Evolutionary conservation across 208 protist genomes (phyloP).

Genomic region (Trichomonas gallinae): DNA sequence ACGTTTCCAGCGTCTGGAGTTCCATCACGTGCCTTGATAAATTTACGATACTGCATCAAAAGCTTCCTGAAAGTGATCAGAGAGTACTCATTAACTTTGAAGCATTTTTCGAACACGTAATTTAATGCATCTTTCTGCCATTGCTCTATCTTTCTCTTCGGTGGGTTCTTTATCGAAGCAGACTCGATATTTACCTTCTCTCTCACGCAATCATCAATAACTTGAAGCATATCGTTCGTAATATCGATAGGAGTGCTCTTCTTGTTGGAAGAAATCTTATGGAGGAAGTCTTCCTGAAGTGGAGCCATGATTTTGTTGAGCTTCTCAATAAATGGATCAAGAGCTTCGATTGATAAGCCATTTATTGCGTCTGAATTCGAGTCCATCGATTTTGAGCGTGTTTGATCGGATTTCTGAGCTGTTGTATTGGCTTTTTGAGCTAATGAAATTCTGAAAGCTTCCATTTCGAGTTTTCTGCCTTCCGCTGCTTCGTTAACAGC

Average conservation of each 20-base stretch:
- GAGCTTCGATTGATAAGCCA: neutral
- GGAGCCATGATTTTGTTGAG: neutral
- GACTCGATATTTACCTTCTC: neutral
- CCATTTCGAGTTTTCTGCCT: neutral
- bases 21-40: neutral
- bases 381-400: neutral
- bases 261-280: neutral
- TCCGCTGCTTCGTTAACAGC: neutral
- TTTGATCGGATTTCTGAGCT: neutral
- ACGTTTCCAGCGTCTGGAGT: neutral
- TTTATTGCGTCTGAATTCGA: neutral
- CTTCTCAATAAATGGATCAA: neutral
- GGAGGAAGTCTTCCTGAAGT: neutral
- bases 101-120: neutral
- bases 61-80: neutral
- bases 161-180: neutral
- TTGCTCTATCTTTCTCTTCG: neutral
- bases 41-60: neutral
- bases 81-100: neutral
- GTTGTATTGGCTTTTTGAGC: neutral
- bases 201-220: neutral
- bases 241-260: neutral
- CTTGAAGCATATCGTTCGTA: neutral
- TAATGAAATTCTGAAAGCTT: neutral
- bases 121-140: neutral